phyloP scores from a whole-genome alignment of 2,329 filamentous ascomycete genomes.

The Pyricularia sp. region DNA sequence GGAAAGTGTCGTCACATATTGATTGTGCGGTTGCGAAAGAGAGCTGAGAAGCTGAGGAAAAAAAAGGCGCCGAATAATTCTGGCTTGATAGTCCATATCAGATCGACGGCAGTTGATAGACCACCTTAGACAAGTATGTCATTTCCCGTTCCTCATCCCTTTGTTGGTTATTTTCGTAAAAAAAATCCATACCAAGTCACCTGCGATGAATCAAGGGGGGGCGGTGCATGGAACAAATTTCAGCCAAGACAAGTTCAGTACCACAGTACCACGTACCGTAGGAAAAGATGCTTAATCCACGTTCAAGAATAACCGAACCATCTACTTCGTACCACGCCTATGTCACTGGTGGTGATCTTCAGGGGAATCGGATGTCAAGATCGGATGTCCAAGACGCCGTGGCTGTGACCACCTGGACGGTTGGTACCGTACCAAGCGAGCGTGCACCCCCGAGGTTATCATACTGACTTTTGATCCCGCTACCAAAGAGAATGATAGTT shows the following conservation, averaged over 20 bases:
- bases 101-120: neutral
- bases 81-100: neutral
- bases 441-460: too few relatives aligned
- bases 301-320: neutral
- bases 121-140: neutral
- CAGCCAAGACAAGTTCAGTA: neutral
- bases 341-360: neutral
- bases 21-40: neutral
- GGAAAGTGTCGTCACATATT: neutral
- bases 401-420: neutral
- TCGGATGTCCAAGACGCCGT: neutral
- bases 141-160: neutral
- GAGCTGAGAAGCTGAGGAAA: too few relatives aligned
- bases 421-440: neutral
- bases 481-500: neutral
- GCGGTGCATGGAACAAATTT: neutral
- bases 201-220: neutral
- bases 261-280: neutral
- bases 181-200: neutral
- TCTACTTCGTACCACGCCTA: neutral
- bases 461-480: neutral
- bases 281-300: neutral
- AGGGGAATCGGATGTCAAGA: neutral
- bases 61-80: neutral
- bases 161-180: too few relatives aligned